Evolutionary conservation across 2,329 filamentous ascomycete species (phyloP), one percentile per base, ranked within the genome.

Genomic region (Diaporthe sp.): DNA sequence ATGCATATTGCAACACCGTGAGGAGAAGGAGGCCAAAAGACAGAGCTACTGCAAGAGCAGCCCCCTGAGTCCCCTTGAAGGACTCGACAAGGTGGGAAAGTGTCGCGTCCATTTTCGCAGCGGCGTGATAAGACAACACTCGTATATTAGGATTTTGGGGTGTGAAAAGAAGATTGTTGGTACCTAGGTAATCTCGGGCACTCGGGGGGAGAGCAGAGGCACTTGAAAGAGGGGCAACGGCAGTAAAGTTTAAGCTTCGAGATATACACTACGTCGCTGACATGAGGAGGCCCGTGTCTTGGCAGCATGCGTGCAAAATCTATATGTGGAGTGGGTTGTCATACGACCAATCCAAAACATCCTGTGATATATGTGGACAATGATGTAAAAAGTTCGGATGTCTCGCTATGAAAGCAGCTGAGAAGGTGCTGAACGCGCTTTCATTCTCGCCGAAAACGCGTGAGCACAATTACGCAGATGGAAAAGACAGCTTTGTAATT

Each of bases 281-380:
- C 65, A 49, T 69, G 49, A 69, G 65, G 46, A 22, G 65, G 13
- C n/a, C 49, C 42, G 65, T 37, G 44, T 55, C 65, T 69, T 55
- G 65, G 65, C 65, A 19, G 46, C 49, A 55, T 67, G 31, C 15
- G 28, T 31, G 65, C 65, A 53, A 69, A 55, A 69, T 69, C 31
- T 69, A 55, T 15, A 22, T 31, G 13, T 55, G 31, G 65, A 39
- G 65, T 42, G 49, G 65, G 49, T 42, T 69, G 31, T 68, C 65
- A 69, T 69, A 39, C 31, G 31, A 68, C 31, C 42, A 51, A 34
- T 68, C 10, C 44, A 53, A 68, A 34, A n/a, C 12, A 22, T 37
- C 1, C 28, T 37, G 46, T 37, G 44, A 68, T 25, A 25, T 68
- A 37, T 51, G 65, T 53, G 65, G 46, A 53, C 65, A 25, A 39